Conservation (phyloP, 139 green algal species). For the Chlorella sp. region DNA sequence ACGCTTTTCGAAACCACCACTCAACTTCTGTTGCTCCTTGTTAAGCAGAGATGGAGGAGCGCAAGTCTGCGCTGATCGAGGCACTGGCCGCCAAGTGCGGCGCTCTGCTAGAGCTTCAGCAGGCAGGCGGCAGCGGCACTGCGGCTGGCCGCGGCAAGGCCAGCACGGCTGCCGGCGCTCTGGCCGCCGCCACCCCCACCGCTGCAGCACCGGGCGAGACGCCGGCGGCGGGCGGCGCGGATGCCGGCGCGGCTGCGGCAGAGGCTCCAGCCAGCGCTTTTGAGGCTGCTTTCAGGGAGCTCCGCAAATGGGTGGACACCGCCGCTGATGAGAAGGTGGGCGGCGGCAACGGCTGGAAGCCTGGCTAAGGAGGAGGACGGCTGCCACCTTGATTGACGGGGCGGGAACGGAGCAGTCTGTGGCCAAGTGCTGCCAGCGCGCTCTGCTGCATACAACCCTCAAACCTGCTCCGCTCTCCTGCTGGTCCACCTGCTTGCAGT, state of each 20-base stretch:
- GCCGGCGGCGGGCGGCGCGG: neutral
- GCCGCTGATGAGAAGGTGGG: slow-evolving; percentile 45
- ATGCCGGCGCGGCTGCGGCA: neutral
- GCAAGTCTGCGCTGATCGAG: slow-evolving; percentile 72
- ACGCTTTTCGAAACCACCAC: too few species aligned
- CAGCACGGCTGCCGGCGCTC: neutral
- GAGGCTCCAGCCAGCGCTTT: slow-evolving; percentile 9
- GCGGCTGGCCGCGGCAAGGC: neutral
- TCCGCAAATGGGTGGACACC: slow-evolving; percentile 79
- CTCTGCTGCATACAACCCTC: too few species aligned
- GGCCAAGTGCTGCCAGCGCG: too few species aligned
- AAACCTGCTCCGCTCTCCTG: too few species aligned
- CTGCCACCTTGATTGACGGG: too few species aligned
- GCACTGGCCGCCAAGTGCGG: slow-evolving; percentile 64
- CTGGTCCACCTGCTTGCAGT: neutral
- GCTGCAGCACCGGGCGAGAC: neutral
- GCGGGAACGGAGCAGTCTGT: too few species aligned
- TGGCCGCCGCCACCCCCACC: neutral
- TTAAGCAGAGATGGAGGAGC: slow-evolving; percentile 60
- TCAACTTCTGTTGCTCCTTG: too few species aligned
- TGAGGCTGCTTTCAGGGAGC: slow-evolving; percentile 44
- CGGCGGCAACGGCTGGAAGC: too few species aligned
- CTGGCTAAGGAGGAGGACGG: too few species aligned
- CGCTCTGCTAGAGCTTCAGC: slow-evolving; percentile 59
- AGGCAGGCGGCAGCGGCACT: neutral